phyloP scores from a whole-genome alignment of 257 asterid genomes.

The Forsythia suspensa region DNA sequence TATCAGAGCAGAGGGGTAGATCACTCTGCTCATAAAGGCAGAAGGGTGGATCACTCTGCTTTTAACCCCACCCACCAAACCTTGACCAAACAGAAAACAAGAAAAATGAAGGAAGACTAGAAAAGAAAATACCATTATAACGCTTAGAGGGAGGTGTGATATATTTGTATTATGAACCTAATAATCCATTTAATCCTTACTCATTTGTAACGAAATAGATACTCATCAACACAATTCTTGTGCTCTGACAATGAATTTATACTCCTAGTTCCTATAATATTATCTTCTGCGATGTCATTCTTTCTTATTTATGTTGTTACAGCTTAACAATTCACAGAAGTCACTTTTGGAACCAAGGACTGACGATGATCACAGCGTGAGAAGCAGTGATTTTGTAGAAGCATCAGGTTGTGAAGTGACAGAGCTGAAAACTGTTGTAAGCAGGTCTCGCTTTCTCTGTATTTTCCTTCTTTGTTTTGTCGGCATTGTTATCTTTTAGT shows the following conservation, averaged over 20 bases:
- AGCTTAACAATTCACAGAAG: conserved; percentile 32
- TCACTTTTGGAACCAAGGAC: conserved; percentile 30
- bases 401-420: conserved; percentile 34
- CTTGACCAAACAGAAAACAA: no score
- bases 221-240: neutral
- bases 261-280: no score
- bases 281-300: neutral
- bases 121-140: no score
- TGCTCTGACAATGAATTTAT: neutral
- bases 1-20: no score
- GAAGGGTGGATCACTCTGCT: no score
- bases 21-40: no score
- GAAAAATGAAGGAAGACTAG: no score
- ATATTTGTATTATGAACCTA: no score
- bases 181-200: no score
- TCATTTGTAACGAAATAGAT: neutral
- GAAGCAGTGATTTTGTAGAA: conserved; percentile 35
- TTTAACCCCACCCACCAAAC: no score
- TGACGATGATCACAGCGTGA: conserved; percentile 20
- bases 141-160: no score
- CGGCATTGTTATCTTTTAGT: neutral
- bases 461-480: conserved; percentile 10
- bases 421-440: conserved; percentile 25
- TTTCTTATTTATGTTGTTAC: neutral
- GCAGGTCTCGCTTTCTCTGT: conserved; percentile 36